phyloP scores from a whole-genome alignment of 2,329 filamentous ascomycete species.

The Diaporthe helianthi region DNA sequence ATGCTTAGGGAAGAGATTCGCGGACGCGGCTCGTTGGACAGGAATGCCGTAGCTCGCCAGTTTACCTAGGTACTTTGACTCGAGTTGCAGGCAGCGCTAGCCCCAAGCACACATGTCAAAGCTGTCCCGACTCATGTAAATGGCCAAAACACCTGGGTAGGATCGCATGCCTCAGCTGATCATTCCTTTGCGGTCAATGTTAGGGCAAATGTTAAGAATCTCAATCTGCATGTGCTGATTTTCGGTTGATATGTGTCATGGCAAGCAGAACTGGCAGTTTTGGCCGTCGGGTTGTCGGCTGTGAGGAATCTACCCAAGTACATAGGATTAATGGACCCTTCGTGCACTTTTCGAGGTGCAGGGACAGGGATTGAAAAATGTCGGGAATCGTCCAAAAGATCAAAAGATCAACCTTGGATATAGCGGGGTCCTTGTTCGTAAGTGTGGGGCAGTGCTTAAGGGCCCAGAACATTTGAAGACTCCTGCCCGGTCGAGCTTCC shows the following conservation, averaged over 20 bases:
- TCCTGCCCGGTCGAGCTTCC: background rate
- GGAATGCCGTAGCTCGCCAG: background rate
- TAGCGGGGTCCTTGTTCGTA: background rate
- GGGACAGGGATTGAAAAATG: constrained; percentile 9
- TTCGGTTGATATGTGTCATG: background rate
- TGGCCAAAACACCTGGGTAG: background rate
- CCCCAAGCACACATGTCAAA: background rate
- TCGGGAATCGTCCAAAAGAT: background rate
- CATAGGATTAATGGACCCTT: constrained; percentile 11
- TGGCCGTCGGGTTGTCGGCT: background rate
- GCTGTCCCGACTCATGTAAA: background rate
- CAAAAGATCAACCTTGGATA: background rate
- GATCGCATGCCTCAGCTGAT: background rate
- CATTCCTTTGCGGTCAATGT: background rate
- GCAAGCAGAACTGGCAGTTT: background rate
- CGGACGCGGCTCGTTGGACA: background rate
- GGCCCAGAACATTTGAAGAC: constrained; percentile 15
- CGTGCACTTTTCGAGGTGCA: background rate
- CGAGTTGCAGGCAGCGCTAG: background rate
- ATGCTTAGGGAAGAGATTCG: too few relatives aligned
- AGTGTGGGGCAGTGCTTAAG: constrained; percentile 10
- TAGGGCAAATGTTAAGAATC: background rate
- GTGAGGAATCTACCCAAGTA: too few relatives aligned
- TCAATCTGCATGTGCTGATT: background rate
- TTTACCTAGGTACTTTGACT: background rate